Evolutionary conservation across 495 filamentous ascomycete species (phyloP).

Genomic region (Annulohypoxylon nitens): DNA sequence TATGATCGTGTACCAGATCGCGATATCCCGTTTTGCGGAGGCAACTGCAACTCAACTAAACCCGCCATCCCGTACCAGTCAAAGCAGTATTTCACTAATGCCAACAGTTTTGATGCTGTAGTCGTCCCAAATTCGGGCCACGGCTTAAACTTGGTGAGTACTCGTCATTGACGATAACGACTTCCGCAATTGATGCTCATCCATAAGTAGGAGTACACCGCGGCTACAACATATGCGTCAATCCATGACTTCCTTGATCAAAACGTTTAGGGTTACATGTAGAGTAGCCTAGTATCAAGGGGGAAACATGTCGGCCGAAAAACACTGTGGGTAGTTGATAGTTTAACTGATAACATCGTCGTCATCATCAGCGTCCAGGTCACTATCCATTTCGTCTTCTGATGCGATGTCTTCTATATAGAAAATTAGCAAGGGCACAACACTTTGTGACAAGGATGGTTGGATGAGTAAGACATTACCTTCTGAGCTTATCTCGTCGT

Average conservation of each 20-base stretch:
- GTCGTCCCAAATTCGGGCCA: constrained; percentile 66
- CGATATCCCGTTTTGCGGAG: constrained; percentile 67
- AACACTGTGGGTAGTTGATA: not conserved
- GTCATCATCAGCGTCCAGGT: not conserved
- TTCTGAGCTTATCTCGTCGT: constrained; percentile 2
- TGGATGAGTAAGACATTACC: not conserved
- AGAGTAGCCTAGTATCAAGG: not conserved
- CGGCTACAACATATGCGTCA: constrained; percentile 16
- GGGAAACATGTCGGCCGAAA: not conserved
- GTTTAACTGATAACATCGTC: not conserved
- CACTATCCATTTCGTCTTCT: no score
- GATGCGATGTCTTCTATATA: not conserved
- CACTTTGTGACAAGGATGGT: no score
- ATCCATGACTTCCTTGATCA: constrained; percentile 34
- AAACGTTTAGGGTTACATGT: constrained; percentile 7
- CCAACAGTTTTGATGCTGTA: constrained; percentile 58
- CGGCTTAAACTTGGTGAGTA: constrained; percentile 59
- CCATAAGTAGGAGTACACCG: constrained; percentile 24
- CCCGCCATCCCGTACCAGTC: constrained; percentile 58
- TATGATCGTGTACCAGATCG: constrained; percentile 47
- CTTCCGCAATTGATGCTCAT: constrained; percentile 5
- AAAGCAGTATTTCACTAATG: constrained; percentile 57
- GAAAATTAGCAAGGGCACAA: not conserved
- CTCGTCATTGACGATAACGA: not conserved
- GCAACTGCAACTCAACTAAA: constrained; percentile 61